Evolutionary conservation across 805 yeast genomes (phyloP), one percentile per base, ranked within the genome.

Genomic region (Metschnikowia santaceciliae): DNA sequence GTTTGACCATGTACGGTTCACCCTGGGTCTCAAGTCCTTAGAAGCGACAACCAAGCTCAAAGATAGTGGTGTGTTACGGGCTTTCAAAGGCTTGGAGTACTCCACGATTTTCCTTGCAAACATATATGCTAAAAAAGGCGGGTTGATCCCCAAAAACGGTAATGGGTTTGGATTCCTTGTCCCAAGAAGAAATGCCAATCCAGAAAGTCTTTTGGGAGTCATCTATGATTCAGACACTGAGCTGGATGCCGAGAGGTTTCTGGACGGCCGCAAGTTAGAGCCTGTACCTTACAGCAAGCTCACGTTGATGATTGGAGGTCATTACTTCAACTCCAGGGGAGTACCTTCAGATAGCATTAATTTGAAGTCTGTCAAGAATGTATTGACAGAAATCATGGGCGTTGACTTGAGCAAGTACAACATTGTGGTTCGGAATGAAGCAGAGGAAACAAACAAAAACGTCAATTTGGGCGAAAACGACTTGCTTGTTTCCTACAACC

Each of bases 251-350:
- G 60, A 50, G 11, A 46, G 52, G 33, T 55, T 64, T 11, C 54
- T 55, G 39, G 62, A 49, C 32, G 56, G 55, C 14, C 44, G 45
- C 19, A 50, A 56, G 23, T 45, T 55, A 37, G 50, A 54, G 38
- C 54, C 47, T 5, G 53, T 65, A 20, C 69, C 71, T 0, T 84
- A 83, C 57, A 81, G 90, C 4, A 89, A 87, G 58, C 63, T 91
- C 49, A 94, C 99, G 0, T 78, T 89, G 23, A 92, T 92, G 97
- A 70, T 90, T 58, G 97, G 97, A 4, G 97, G 97, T 0, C 88
- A 86, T 60, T 75, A 64, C 32, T 70, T 67, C 46, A 64, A 69
- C 23, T 49, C 63, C 6, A 46, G 60, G 14, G 66, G 64, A 3
- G 54, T 70, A 10, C 77, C 78, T 0, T 68, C 76, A 0, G 23